phyloP scores from a whole-genome alignment of 139 green algal species.

The Chlamydomonas incerta region DNA sequence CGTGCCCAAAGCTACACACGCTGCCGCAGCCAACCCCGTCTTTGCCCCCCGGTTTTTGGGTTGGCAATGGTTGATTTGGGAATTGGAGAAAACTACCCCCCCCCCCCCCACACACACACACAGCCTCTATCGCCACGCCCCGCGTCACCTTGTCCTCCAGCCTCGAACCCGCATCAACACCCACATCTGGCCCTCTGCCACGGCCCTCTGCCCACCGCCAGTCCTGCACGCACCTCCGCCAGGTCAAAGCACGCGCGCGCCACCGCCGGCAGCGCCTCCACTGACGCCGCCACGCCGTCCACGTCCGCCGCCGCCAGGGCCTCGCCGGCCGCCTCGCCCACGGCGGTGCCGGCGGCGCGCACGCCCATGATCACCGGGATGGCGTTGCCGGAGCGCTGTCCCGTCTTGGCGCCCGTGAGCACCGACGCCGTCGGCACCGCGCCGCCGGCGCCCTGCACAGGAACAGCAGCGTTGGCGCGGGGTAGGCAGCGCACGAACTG shows the following conservation, averaged over 20 bases:
- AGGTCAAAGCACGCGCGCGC: slow-evolving; percentile 38
- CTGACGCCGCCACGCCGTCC: slow-evolving; percentile 47
- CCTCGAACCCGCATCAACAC: too few species aligned
- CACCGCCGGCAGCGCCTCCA: slow-evolving; percentile 38
- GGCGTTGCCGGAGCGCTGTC: slow-evolving; percentile 74
- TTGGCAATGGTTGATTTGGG: too few species aligned
- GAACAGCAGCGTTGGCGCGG: not conserved
- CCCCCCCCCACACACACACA: too few species aligned
- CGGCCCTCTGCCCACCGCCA: too few species aligned
- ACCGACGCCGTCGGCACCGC: slow-evolving; percentile 25
- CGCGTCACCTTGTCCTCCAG: too few species aligned
- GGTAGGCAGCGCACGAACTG: too few species aligned
- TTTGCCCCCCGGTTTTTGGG: too few species aligned
- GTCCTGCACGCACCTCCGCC: slow-evolving; percentile 10
- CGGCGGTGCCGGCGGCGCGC: not conserved
- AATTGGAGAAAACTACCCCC: too few species aligned
- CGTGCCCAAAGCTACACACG: too few species aligned
- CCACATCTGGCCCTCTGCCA: too few species aligned
- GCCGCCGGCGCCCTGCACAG: slow-evolving; percentile 40
- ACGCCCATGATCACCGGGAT: slow-evolving; percentile 68
- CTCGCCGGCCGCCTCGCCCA: not conserved
- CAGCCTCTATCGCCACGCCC: too few species aligned
- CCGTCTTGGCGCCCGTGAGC: slow-evolving; percentile 42
- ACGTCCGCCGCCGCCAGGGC: slow-evolving; percentile 44
- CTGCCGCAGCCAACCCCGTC: too few species aligned